phyloP scores from a whole-genome alignment of 2,329 filamentous ascomycete species.

The Colletotrichum orchidophilum region DNA sequence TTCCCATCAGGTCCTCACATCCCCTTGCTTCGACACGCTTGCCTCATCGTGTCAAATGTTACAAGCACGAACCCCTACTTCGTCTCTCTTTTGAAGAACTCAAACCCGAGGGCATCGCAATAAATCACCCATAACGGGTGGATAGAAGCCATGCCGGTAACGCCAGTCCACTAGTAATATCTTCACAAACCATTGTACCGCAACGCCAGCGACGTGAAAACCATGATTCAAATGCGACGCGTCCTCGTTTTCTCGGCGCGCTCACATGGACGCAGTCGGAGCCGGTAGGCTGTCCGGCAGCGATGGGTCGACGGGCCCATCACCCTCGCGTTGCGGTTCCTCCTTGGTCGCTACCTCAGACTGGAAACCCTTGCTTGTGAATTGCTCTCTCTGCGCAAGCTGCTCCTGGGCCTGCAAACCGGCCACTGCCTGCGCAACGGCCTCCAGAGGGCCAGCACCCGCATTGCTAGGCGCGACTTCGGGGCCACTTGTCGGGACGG shows the following conservation, averaged over 20 bases:
- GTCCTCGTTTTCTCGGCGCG: background rate
- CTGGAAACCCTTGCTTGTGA: constrained; percentile 48
- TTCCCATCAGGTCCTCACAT: background rate
- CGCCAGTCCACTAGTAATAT: constrained; percentile 32
- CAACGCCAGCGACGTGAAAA: constrained; percentile 30
- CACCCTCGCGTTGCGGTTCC: constrained; percentile 54
- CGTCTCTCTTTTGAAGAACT: constrained; percentile 24
- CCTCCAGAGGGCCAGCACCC: constrained; percentile 53
- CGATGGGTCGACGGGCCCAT: constrained; percentile 63
- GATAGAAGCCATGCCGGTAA: constrained; percentile 25
- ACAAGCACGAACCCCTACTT: background rate
- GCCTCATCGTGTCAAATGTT: background rate
- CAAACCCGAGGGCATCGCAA: constrained; percentile 9
- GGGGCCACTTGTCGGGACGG: constrained; percentile 29
- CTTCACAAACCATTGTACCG: constrained; percentile 32
- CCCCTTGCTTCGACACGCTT: background rate
- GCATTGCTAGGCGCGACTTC: constrained; percentile 18
- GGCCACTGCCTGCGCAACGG: constrained; percentile 60
- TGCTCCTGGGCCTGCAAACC: constrained; percentile 54
- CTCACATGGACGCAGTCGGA: constrained; percentile 43
- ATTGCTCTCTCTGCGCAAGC: constrained; percentile 48
- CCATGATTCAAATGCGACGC: constrained; percentile 17
- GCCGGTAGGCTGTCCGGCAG: constrained; percentile 52
- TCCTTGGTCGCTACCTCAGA: constrained; percentile 47
- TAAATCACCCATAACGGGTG: background rate